Conservation (phyloP, 1,284 basidiomycete species). For the Mycena sp. region DNA sequence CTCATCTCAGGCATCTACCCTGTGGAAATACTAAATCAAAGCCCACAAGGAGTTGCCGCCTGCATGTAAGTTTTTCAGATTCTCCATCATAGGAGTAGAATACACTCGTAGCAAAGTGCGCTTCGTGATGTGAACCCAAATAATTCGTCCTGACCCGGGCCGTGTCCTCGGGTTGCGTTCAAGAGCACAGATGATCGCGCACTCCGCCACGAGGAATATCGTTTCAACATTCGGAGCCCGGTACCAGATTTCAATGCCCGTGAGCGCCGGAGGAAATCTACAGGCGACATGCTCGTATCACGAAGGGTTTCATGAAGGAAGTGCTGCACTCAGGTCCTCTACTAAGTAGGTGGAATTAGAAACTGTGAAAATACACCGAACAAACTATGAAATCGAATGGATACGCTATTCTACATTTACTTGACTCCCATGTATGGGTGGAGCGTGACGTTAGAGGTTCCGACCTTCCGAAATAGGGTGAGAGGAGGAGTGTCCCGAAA, state of each 20-base stretch:
- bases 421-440: too few relatives aligned
- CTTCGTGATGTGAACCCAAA: conserved; percentile 22
- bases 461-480: neutral
- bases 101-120: conserved; percentile 26
- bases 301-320: conserved; percentile 20
- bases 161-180: neutral
- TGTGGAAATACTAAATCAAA: conserved; percentile 20
- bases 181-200: too few relatives aligned
- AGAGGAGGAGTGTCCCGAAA: neutral
- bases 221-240: neutral
- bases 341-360: neutral
- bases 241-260: neutral
- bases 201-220: neutral
- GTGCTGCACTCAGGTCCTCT: neutral
- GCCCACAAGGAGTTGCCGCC: conserved; percentile 3
- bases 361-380: too few relatives aligned
- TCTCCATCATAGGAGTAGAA: too few relatives aligned
- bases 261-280: conserved; percentile 13
- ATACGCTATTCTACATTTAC: too few relatives aligned
- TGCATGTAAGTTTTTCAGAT: conserved; percentile 29
- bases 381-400: too few relatives aligned
- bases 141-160: neutral
- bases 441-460: too few relatives aligned
- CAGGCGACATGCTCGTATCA: conserved; percentile 16
- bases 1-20: too few relatives aligned